Evolutionary conservation across 2,329 filamentous ascomycete species (phyloP).

Genomic region (Emericellopsis cladophorae): DNA sequence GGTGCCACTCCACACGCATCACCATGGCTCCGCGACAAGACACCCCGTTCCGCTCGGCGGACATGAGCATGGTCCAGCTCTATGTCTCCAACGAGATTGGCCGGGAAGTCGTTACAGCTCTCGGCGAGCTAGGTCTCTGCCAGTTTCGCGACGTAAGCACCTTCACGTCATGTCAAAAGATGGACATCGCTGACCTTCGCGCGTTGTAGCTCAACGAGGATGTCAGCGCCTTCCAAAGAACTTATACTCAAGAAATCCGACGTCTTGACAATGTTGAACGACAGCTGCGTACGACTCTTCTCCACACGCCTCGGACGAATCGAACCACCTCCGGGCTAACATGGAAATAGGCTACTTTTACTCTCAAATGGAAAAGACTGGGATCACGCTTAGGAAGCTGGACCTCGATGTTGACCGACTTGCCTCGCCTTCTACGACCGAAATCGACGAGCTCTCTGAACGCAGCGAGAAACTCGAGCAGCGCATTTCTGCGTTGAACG

Average conservation of each 20-base stretch:
- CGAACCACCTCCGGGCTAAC: conserved; percentile 13
- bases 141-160: conserved; percentile 86
- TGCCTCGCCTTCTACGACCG: conserved; percentile 76
- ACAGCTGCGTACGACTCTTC: conserved; percentile 65
- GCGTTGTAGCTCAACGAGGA: conserved; percentile 73
- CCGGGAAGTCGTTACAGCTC: conserved; percentile 88
- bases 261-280: conserved; percentile 96
- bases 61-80: conserved; percentile 99
- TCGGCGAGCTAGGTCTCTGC: conserved; percentile 91
- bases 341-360: conserved; percentile 69
- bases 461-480: conserved; percentile 88
- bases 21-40: conserved; percentile 58
- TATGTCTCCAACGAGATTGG: conserved; percentile 99
- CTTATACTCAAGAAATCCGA: conserved; percentile 95
- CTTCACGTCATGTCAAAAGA: neutral
- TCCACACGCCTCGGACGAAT: neutral
- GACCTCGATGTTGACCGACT: conserved; percentile 83
- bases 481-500: conserved; percentile 81
- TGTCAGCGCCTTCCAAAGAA: conserved; percentile 87
- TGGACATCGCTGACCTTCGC: conserved; percentile 6
- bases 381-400: conserved; percentile 75
- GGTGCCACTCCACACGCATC: conserved; percentile 9
- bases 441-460: conserved; percentile 92
- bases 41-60: conserved; percentile 98
- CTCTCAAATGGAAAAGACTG: conserved; percentile 86